These are phyloP conservation scores for Paecilomyces sp. DNA, from an alignment of 2,329 filamentous ascomycete species.

Conservation along the genomic window DNA sequence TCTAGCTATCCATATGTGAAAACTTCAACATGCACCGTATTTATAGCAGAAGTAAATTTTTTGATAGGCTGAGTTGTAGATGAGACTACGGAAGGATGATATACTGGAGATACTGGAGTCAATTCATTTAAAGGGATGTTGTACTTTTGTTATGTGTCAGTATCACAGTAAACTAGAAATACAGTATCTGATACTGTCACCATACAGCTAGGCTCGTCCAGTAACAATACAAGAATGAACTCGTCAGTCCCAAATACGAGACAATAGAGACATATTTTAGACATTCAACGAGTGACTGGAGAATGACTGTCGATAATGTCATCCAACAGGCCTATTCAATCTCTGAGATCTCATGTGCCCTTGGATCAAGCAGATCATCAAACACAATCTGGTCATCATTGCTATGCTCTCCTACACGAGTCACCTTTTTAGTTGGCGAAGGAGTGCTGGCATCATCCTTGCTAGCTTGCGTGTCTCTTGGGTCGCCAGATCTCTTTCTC, in stretches of 20 bases:
- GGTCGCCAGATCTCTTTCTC: conserved; percentile 14
- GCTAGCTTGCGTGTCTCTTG: conserved; percentile 9
- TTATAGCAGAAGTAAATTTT: too few relatives aligned
- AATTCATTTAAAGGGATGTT: neutral
- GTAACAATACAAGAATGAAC: neutral
- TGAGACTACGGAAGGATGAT: neutral
- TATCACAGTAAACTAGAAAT: neutral
- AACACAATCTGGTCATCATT: conserved; percentile 8
- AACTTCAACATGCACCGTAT: too few relatives aligned
- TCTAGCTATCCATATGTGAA: too few relatives aligned
- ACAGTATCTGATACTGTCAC: neutral
- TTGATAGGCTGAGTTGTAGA: neutral
- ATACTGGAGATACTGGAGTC: neutral
- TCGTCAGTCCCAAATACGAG: neutral
- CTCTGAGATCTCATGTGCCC: conserved; percentile 1
- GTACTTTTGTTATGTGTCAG: neutral
- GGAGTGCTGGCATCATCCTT: conserved; percentile 10
- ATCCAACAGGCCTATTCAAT: neutral
- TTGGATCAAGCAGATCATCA: conserved; percentile 13
- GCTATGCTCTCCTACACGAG: conserved; percentile 8
- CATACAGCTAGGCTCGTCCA: neutral
- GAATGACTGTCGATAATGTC: neutral
- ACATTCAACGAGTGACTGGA: neutral
- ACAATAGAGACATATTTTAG: neutral
- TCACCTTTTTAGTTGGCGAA: conserved; percentile 15